Conservation (phyloP, 768 basidiomycete genomes). For the Kwoniella europaea region DNA sequence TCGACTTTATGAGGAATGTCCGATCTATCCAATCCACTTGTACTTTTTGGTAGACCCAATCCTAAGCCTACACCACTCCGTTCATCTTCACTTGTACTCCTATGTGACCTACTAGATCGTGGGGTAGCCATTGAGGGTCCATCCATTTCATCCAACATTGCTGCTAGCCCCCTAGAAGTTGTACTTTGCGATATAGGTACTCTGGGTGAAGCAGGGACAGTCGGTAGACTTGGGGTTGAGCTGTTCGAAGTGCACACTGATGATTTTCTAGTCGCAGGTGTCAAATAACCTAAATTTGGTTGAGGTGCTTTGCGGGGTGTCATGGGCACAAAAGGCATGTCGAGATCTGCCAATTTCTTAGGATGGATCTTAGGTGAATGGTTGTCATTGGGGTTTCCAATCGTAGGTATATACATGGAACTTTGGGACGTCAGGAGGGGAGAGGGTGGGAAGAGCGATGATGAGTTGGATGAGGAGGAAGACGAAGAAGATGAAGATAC, state of each 20-base stretch:
- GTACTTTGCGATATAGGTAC: slow-evolving; percentile 12
- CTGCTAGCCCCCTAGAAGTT: slow-evolving; percentile 16
- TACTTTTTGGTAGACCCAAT: slow-evolving; percentile 30
- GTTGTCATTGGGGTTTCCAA: not conserved
- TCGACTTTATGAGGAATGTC: slow-evolving; percentile 5
- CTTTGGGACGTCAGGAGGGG: slow-evolving; percentile 17
- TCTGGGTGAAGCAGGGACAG: slow-evolving; percentile 43
- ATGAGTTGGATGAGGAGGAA: slow-evolving; percentile 20
- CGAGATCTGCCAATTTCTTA: slow-evolving; percentile 28
- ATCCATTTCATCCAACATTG: slow-evolving; percentile 27
- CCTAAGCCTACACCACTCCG: slow-evolving; percentile 24
- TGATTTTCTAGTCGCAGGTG: slow-evolving; percentile 37
- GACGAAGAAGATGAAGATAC: slow-evolving; percentile 39
- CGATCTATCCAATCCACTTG: slow-evolving; percentile 17
- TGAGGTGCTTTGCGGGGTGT: slow-evolving; percentile 46
- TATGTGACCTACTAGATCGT: slow-evolving; percentile 5
- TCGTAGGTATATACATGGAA: not conserved
- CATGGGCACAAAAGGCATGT: slow-evolving; percentile 48
- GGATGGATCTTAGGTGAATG: not conserved
- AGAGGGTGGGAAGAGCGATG: slow-evolving; percentile 32
- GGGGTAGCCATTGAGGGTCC: slow-evolving; percentile 3
- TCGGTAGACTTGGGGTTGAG: slow-evolving; percentile 35
- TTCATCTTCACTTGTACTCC: slow-evolving; percentile 4
- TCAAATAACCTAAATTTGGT: slow-evolving; percentile 46
- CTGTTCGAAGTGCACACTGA: slow-evolving; percentile 25